Conservation (phyloP, 2,329 filamentous ascomycete genomes). For the Stachybotrys echinatus region DNA sequence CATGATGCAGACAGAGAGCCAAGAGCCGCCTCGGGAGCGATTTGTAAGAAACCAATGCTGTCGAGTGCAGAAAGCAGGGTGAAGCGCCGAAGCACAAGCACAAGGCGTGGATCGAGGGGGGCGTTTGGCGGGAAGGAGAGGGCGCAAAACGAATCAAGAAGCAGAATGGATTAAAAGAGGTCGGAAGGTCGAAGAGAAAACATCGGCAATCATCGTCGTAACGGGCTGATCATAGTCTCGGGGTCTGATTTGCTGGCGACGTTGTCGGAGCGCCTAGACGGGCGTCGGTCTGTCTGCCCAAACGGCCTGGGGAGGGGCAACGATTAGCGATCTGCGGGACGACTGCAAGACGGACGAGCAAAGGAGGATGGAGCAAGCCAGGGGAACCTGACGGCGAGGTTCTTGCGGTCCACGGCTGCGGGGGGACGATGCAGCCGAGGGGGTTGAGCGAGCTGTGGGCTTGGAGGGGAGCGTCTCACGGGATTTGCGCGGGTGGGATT, state of each 20-base stretch:
- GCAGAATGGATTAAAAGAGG: conserved; percentile 48
- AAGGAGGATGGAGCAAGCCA: neutral
- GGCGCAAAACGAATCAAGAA: conserved; percentile 42
- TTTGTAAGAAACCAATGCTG: conserved; percentile 11
- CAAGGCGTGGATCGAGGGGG: too few species aligned
- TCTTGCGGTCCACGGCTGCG: neutral
- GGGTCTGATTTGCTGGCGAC: neutral
- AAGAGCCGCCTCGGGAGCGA: conserved; percentile 11
- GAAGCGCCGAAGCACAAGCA: too few species aligned
- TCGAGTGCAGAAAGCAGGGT: conserved; percentile 4
- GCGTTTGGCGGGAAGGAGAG: conserved; percentile 19
- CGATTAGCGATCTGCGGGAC: neutral
- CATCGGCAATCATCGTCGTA: conserved; percentile 52
- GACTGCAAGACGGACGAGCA: neutral
- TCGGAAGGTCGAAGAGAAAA: conserved; percentile 41
- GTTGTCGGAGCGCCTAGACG: neutral
- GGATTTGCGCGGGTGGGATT: neutral
- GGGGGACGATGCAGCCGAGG: neutral
- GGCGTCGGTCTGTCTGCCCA: neutral
- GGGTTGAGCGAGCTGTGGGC: neutral
- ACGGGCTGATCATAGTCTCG: conserved; percentile 29
- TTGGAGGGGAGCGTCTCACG: neutral
- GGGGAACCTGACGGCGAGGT: neutral
- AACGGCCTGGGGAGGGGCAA: neutral
- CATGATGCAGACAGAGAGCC: conserved; percentile 29